Evolutionary conservation across 2,329 filamentous ascomycete genomes (phyloP).

Genomic region (Microdochium paspali): DNA sequence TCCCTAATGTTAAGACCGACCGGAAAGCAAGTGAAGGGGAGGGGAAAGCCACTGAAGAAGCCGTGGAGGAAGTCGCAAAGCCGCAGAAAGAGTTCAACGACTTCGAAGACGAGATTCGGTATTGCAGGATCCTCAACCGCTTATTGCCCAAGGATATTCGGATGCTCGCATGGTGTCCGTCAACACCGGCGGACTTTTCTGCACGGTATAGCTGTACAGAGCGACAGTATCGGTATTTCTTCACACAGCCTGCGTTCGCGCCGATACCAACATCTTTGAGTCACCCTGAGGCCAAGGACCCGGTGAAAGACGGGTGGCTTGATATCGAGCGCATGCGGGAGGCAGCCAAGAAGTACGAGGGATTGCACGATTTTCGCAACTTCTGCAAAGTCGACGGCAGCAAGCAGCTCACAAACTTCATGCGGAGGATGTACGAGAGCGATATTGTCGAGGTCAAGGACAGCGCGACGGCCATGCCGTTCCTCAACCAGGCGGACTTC

Average conservation of each 20-base stretch:
- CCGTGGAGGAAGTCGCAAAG: constrained; percentile 4
- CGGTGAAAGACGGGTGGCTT: constrained; percentile 62
- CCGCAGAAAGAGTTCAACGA: constrained; percentile 45
- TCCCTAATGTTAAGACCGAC: no score
- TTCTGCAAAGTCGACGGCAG: constrained; percentile 88
- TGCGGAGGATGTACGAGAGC: constrained; percentile 68
- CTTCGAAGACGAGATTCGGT: constrained; percentile 72
- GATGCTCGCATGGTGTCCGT: constrained; percentile 85
- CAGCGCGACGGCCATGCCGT: constrained; percentile 43
- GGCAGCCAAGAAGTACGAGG: constrained; percentile 72
- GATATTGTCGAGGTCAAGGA: constrained; percentile 63
- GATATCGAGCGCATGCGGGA: constrained; percentile 79
- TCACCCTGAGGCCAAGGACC: constrained; percentile 21
- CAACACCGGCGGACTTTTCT: constrained; percentile 70
- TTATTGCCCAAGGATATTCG: constrained; percentile 85
- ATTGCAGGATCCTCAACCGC: constrained; percentile 75
- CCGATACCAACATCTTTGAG: constrained; percentile 51
- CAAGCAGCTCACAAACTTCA: constrained; percentile 83
- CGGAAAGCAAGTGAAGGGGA: no score
- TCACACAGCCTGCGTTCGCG: constrained; percentile 83
- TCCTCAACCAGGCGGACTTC: constrained; percentile 29
- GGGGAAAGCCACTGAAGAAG: no score
- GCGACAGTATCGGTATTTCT: constrained; percentile 91
- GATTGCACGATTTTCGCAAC: constrained; percentile 89
- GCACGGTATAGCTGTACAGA: constrained; percentile 90